Conservation (phyloP, 1,284 basidiomycete species). For the Meripilus lineatus region DNA sequence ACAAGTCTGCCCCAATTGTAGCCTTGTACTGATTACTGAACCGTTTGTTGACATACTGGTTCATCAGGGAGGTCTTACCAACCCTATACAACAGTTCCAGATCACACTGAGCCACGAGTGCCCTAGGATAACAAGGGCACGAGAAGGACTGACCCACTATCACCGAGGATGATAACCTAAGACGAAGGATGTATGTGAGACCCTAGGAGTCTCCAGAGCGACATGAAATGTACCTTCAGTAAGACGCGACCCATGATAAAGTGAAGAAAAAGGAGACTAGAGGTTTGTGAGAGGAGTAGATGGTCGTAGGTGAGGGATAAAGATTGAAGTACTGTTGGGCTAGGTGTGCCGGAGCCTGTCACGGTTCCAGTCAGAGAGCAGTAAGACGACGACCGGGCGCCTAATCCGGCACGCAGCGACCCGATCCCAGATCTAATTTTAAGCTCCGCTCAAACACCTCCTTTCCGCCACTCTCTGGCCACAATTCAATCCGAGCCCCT, state of each 20-base stretch:
- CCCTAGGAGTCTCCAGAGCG: too few species aligned
- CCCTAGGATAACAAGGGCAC: too few species aligned
- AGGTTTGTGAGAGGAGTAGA: slow-evolving; percentile 6
- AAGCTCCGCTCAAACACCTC: slow-evolving; percentile 18
- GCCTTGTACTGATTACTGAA: slow-evolving; percentile 99
- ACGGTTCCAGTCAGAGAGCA: slow-evolving; percentile 8
- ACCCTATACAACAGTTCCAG: too few species aligned
- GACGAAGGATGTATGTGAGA: too few species aligned
- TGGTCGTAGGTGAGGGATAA: slow-evolving; percentile 8
- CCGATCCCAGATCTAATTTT: slow-evolving; percentile 9
- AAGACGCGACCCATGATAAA: slow-evolving; percentile 79
- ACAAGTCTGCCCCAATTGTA: slow-evolving; percentile 91
- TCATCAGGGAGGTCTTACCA: slow-evolving; percentile 99
- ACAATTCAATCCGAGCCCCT: background rate
- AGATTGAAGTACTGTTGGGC: slow-evolving; percentile 7
- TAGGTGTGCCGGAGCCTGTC: slow-evolving; percentile 7
- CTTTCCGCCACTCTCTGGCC: slow-evolving; percentile 1
- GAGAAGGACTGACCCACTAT: slow-evolving; percentile 78
- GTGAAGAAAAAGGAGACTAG: slow-evolving; percentile 12
- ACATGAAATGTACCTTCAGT: slow-evolving; percentile 70
- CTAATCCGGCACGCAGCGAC: background rate
- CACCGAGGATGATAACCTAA: slow-evolving; percentile 96
- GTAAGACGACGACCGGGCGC: slow-evolving; percentile 3
- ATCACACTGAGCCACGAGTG: too few species aligned
- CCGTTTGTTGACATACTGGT: slow-evolving; percentile 99